These are phyloP conservation scores for Pharus latifolius DNA, from an alignment of 176 grass and related monocot genomes.

Conservation along the genomic window DNA sequence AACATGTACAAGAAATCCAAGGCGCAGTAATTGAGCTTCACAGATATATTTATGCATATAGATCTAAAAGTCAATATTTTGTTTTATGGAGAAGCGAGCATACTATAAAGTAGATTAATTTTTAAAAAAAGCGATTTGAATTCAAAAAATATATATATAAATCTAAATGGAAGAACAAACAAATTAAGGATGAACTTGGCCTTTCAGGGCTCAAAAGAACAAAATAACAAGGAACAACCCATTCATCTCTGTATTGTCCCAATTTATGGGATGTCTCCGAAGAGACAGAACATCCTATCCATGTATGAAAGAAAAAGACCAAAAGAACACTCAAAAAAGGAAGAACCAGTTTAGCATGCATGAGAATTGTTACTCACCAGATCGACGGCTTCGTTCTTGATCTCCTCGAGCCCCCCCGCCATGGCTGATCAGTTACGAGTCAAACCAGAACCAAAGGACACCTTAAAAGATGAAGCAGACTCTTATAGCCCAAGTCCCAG, in stretches of 20 bases:
- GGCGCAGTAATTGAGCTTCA: not conserved
- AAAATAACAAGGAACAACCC: no score
- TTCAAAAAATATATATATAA: no score
- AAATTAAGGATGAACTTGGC: no score
- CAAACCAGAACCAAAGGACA: no score
- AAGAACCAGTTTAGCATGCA: no score
- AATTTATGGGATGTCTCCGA: no score
- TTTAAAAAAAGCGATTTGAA: not conserved
- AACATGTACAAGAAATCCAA: not conserved
- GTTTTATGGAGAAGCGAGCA: not conserved
- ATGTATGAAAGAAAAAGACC: not conserved
- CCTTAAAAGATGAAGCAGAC: no score
- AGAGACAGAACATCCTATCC: not conserved
- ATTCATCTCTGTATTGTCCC: no score
- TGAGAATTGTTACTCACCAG: constrained; percentile 78
- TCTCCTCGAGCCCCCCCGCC: constrained; percentile 69
- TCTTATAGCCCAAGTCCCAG: not conserved
- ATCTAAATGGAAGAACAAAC: no score
- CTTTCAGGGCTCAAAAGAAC: no score
- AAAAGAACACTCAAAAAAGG: no score
- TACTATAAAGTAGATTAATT: constrained; percentile 2
- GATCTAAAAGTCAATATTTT: constrained; percentile 10
- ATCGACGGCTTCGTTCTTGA: constrained; percentile 87
- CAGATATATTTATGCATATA: not conserved
- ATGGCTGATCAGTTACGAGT: constrained; percentile 44